Evolutionary conservation across 106 monocot genomes (phyloP).

Genomic region (Apostasia ramifera): DNA sequence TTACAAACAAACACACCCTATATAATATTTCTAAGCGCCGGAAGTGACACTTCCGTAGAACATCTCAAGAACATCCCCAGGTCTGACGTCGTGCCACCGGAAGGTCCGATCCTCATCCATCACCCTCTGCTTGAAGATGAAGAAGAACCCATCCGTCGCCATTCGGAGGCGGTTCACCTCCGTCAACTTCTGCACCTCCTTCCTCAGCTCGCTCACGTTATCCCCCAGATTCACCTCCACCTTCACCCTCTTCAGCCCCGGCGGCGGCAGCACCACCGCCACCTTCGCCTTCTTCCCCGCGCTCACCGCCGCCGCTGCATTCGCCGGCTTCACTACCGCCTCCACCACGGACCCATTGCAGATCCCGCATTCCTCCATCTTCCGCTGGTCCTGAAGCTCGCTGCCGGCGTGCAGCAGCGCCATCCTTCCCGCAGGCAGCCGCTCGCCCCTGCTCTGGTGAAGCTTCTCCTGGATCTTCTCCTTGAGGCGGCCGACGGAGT

Average conservation of each 20-base stretch:
- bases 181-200: constrained; percentile 22
- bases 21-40: constrained; percentile 4
- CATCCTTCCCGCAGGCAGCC: constrained; percentile 3
- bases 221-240: constrained; percentile 29
- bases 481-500: constrained; percentile 7
- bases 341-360: constrained; percentile 7
- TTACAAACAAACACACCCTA: too few species aligned
- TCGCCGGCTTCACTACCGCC: neutral
- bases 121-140: constrained; percentile 48
- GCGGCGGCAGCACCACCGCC: constrained; percentile 21
- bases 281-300: constrained; percentile 14
- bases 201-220: constrained; percentile 26
- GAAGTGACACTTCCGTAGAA: constrained; percentile 42
- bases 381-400: constrained; percentile 22
- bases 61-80: constrained; percentile 49
- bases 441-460: neutral
- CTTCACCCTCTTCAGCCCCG: constrained; percentile 19
- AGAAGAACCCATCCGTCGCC: constrained; percentile 40
- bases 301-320: neutral
- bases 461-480: constrained; percentile 4
- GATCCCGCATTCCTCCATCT: constrained; percentile 15
- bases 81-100: constrained; percentile 33
- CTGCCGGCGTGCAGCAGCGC: constrained; percentile 5
- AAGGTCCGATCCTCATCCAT: constrained; percentile 48
- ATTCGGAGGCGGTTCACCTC: neutral